phyloP scores from a whole-genome alignment of 2,329 filamentous ascomycete species.

The Fusarium keratoplasticum region DNA sequence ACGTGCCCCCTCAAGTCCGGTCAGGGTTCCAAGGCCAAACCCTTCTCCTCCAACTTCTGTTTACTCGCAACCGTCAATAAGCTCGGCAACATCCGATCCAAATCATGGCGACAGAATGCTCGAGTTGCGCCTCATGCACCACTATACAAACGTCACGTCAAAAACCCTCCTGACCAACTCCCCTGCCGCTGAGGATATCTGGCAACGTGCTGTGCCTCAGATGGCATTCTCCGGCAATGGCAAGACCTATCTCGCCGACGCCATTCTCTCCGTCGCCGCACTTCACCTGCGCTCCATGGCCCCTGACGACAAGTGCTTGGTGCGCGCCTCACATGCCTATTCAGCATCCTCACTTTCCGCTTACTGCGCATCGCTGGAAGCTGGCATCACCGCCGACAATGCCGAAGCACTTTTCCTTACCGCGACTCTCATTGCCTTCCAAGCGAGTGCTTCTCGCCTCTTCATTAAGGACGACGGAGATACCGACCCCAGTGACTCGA shows the following conservation, averaged over 20 bases:
- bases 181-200: constrained; percentile 65
- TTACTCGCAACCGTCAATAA: constrained; percentile 45
- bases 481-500: constrained; percentile 49
- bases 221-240: constrained; percentile 70
- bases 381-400: constrained; percentile 68
- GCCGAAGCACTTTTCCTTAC: constrained; percentile 74
- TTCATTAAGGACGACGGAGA: constrained; percentile 68
- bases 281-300: constrained; percentile 68
- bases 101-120: constrained; percentile 60
- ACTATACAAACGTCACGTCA: constrained; percentile 71
- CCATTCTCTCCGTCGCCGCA: constrained; percentile 72
- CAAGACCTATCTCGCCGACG: constrained; percentile 70
- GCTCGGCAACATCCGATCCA: constrained; percentile 48
- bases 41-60: constrained; percentile 49
- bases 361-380: constrained; percentile 67
- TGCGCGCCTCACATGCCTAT: constrained; percentile 72
- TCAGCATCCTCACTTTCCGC: constrained; percentile 72
- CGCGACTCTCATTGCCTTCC: constrained; percentile 73
- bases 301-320: constrained; percentile 69
- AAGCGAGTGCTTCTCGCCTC: constrained; percentile 72
- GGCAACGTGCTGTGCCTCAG: constrained; percentile 69
- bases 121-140: constrained; percentile 73
- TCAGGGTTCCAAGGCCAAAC: constrained; percentile 37
- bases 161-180: constrained; percentile 69
- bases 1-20: constrained; percentile 35